These are phyloP conservation scores for Telopea speciosissima DNA, from an alignment of 177 flowering plant genomes.

Conservation along the genomic window DNA sequence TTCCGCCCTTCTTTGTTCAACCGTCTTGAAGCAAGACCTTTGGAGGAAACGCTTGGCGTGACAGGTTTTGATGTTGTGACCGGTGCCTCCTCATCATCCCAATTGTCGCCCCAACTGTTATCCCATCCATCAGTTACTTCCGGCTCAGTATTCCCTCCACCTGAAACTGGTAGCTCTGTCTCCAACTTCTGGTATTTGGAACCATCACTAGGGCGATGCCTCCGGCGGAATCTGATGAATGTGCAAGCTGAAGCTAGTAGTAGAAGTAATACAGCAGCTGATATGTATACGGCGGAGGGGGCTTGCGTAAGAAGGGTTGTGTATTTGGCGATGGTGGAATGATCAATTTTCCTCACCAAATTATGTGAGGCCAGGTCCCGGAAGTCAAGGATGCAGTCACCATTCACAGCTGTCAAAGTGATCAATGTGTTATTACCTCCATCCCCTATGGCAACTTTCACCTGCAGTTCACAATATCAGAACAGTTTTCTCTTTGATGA, in stretches of 20 bases:
- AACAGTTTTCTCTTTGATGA: background rate
- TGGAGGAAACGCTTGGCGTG: constrained; percentile 56
- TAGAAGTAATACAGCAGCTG: constrained; percentile 26
- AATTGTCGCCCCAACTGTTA: constrained; percentile 59
- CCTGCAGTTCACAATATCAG: constrained; percentile 31
- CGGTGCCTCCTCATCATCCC: constrained; percentile 83
- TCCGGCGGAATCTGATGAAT: constrained; percentile 26
- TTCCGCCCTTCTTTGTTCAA: constrained; percentile 62
- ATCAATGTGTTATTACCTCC: constrained; percentile 27
- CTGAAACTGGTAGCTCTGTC: constrained; percentile 48
- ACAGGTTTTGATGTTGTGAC: constrained; percentile 50
- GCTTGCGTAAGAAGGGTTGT: constrained; percentile 13
- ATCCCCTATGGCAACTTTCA: constrained; percentile 38
- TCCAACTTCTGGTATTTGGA: constrained; percentile 58
- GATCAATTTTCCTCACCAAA: constrained; percentile 16
- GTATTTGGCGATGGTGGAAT: constrained; percentile 13
- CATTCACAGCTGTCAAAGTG: constrained; percentile 27
- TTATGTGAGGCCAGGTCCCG: constrained; percentile 26
- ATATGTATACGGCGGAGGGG: constrained; percentile 19
- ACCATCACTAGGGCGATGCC: constrained; percentile 12
- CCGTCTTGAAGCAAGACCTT: constrained; percentile 58
- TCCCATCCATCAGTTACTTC: constrained; percentile 60
- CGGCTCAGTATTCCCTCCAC: constrained; percentile 21
- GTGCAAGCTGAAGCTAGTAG: constrained; percentile 28
- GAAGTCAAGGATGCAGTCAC: constrained; percentile 52